Evolutionary conservation across 805 yeast genomes (phyloP).

Genomic region (Vanderwaltozyma verrucispora): DNA sequence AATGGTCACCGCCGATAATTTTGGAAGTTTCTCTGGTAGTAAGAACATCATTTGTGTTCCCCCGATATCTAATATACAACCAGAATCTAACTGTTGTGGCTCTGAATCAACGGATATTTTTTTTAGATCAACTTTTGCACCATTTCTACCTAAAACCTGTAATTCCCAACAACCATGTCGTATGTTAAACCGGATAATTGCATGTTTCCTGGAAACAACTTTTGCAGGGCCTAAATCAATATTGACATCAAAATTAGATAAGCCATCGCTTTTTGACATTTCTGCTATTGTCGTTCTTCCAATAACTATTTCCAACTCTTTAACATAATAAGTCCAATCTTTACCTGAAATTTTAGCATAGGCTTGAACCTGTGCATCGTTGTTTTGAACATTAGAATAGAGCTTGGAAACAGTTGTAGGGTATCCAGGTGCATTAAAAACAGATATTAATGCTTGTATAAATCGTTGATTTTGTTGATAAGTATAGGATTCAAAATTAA

Average conservation of each 20-base stretch:
- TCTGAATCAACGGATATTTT: slow-evolving; percentile 31
- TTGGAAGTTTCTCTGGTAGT: slow-evolving; percentile 77
- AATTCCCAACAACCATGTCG: slow-evolving; percentile 75
- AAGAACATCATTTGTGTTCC: slow-evolving; percentile 99
- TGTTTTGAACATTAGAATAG: slow-evolving; percentile 58
- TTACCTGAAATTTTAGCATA: slow-evolving; percentile 91
- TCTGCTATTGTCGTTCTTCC: slow-evolving; percentile 62
- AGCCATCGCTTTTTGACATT: background rate
- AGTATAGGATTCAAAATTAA: slow-evolving; percentile 4
- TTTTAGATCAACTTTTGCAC: slow-evolving; percentile 74
- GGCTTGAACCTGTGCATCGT: slow-evolving; percentile 73
- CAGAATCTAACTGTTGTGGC: slow-evolving; percentile 57
- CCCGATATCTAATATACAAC: slow-evolving; percentile 85
- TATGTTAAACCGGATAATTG: slow-evolving; percentile 66
- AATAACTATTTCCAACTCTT: slow-evolving; percentile 57
- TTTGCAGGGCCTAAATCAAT: slow-evolving; percentile 95
- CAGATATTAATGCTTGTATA: slow-evolving; percentile 62
- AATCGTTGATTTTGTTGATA: slow-evolving; percentile 35
- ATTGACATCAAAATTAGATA: slow-evolving; percentile 19
- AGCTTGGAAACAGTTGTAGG: slow-evolving; percentile 63
- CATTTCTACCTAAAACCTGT: slow-evolving; percentile 77
- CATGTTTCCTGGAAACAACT: slow-evolving; percentile 90
- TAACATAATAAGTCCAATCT: slow-evolving; percentile 90
- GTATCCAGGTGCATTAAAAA: slow-evolving; percentile 60
- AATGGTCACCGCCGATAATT: slow-evolving; percentile 35